Evolutionary conservation across 306 rosid genomes (phyloP), one percentile per base, ranked within the genome.

Genomic region (Pyrus bretschneideri): DNA sequence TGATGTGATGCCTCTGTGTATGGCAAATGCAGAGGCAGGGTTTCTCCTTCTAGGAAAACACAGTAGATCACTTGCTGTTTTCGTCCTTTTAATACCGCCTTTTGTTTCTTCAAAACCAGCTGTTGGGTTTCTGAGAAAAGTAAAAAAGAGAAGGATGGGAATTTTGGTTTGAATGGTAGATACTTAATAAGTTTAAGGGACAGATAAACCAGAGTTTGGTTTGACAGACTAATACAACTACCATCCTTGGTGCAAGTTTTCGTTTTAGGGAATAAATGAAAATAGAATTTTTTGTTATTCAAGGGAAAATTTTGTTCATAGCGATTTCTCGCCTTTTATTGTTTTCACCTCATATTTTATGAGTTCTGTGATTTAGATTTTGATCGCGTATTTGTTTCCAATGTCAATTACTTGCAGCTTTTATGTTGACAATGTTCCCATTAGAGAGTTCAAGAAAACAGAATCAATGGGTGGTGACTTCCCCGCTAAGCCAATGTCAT

Each of bases 401-500:
- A 1, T 80, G 58, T 67, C 30, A 54, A 4, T 35, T n/a, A 63
- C 33, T n/a, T 87, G 85, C 82, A 92, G 98, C 88, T 95, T 95
- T 84, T 92, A 85, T 75, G 92, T 92, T 21, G 98, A 95, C 83
- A 82, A 89, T 72, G 71, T 89, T 81, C 97, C 98, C 67, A 95
- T 95, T n/a, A 86, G 98, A 81, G 92, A 87, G 85, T 67, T 90
- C 21, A 86, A 85, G 88, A 83, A 88, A 85, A 87, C 91, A 81
- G 83, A 87, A 70, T 80, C 92, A 0, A 89, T 90, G 96, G 92
- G 97, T 68, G 98, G 97, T 72, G 98, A 92, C 73, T 95, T 89
- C 75, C 98, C 98, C 9, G 79, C 97, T 55, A 95, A 95, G 87
- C 91, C 97, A 79, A 95, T 95, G 98, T 89, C 93, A 67, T 80